Evolutionary conservation across 2,329 filamentous ascomycete species (phyloP), one percentile per base, ranked within the genome.

Genomic region (Nigrograna mackinnonii): DNA sequence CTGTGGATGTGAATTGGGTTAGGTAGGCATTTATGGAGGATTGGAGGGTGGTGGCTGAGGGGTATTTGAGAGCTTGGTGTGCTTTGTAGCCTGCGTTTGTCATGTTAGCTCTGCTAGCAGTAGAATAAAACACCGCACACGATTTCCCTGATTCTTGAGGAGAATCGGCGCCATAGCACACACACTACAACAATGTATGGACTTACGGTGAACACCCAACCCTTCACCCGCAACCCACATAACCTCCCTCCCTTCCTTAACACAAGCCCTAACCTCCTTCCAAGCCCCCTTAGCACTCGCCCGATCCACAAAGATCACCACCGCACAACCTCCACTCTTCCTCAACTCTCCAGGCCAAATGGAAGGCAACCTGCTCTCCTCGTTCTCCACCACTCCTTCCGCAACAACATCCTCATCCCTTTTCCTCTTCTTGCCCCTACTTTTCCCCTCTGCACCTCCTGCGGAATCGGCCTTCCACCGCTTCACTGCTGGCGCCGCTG

Each of bases 21-120:
- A 97, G 95, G 75, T 91, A 97, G 24, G 85, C 83, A 61, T 96
- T 91, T 18, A 96, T 86, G 4, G 83, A 80, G 28, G 77, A 72
- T 60, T 95, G 84, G n/a, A 95, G 77, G 16, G 76, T 71, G 11
- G 74, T 70, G 31, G 80, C 81, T 44, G 85, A 75, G 0, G 91
- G 89, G 60, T 88, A 94, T 6, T 80, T 80, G 9, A 92, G 74
- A 30, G 78, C 76, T 51, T 89, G 80, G 68, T 96, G 91, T 4
- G 78, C 69, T 39, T 67, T 60, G 65, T 87, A 82, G 54, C 76
- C 68, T 82, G 72, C 30, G 64, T n/a, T n/a, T n/a, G n/a, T n/a
- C n/a, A n/a, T n/a, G n/a, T n/a, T n/a, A n/a, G n/a, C n/a, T n/a
- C n/a, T n/a, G n/a, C n/a, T n/a, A n/a, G n/a, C n/a, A n/a, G n/a